phyloP scores from a whole-genome alignment of 83 land plant species.

The Diphasiastrum complanatum region DNA sequence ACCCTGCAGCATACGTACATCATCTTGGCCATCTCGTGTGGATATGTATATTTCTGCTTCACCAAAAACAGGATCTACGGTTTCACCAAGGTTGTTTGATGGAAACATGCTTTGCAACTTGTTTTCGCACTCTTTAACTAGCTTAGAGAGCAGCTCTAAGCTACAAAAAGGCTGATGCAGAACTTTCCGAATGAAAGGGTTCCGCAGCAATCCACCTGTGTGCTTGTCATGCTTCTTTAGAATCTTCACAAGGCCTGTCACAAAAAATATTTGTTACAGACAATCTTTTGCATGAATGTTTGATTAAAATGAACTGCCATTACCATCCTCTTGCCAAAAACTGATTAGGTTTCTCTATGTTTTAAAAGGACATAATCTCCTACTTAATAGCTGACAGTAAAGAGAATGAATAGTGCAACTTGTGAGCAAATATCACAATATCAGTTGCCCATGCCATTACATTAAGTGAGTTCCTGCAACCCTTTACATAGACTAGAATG shows the following conservation, averaged over 20 bases:
- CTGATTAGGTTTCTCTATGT: too few relatives aligned
- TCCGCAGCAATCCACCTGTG: constrained; percentile 66
- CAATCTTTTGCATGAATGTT: neutral
- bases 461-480: too few relatives aligned
- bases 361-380: too few relatives aligned
- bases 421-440: too few relatives aligned
- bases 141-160: constrained; percentile 69
- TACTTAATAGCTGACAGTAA: too few relatives aligned
- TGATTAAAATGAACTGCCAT: neutral
- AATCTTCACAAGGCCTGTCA: constrained; percentile 78
- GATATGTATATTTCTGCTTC: constrained; percentile 6
- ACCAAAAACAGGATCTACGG: neutral
- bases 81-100: constrained; percentile 13
- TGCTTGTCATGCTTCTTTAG: constrained; percentile 85
- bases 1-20: constrained; percentile 17
- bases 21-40: constrained; percentile 11
- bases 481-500: too few relatives aligned
- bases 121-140: constrained; percentile 70
- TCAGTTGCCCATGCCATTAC: too few relatives aligned
- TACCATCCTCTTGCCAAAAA: neutral
- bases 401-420: too few relatives aligned
- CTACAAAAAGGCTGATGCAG: constrained; percentile 77
- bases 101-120: constrained; percentile 56
- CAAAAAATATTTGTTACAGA: neutral
- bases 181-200: constrained; percentile 74